phyloP scores from a whole-genome alignment of 805 yeast genomes.

The Ogataea methylovora region DNA sequence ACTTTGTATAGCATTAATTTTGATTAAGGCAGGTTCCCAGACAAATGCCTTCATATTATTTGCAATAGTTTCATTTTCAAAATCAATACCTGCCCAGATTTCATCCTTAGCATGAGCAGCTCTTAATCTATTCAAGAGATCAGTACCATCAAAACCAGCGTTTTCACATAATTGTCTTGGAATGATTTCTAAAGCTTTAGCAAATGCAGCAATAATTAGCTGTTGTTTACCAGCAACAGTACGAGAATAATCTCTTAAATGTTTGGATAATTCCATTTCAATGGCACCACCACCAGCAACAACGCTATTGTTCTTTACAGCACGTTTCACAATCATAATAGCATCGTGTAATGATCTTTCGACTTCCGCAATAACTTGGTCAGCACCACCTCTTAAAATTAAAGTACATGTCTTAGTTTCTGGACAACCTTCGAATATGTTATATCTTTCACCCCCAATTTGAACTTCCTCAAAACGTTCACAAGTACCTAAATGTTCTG shows the following conservation, averaged over 20 bases:
- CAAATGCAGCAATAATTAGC: conserved; percentile 83
- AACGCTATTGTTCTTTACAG: conserved; percentile 75
- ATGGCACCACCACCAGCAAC: conserved; percentile 99
- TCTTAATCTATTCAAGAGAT: conserved; percentile 80
- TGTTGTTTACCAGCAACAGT: conserved; percentile 95
- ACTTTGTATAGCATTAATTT: conserved; percentile 85
- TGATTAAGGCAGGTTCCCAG: conserved; percentile 97
- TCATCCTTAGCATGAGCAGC: conserved; percentile 94
- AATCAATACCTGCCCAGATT: conserved; percentile 87
- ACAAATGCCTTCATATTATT: conserved; percentile 81
- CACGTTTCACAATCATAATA: conserved; percentile 95
- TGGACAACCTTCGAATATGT: conserved; percentile 88
- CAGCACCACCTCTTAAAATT: conserved; percentile 95
- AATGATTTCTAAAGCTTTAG: conserved; percentile 89
- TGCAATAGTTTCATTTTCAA: conserved; percentile 72
- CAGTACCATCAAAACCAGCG: conserved; percentile 99
- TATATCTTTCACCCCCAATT: conserved; percentile 93
- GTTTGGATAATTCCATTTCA: conserved; percentile 92
- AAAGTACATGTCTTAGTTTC: conserved; percentile 90
- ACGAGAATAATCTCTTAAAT: conserved; percentile 79
- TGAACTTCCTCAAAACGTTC: conserved; percentile 84
- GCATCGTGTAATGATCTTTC: conserved; percentile 98
- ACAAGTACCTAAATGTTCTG: conserved; percentile 79
- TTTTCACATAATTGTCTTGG: conserved; percentile 98
- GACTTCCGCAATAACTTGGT: conserved; percentile 96